phyloP scores from a whole-genome alignment of 2,329 filamentous ascomycete genomes.

The Aspergillus pseudoglaucus region DNA sequence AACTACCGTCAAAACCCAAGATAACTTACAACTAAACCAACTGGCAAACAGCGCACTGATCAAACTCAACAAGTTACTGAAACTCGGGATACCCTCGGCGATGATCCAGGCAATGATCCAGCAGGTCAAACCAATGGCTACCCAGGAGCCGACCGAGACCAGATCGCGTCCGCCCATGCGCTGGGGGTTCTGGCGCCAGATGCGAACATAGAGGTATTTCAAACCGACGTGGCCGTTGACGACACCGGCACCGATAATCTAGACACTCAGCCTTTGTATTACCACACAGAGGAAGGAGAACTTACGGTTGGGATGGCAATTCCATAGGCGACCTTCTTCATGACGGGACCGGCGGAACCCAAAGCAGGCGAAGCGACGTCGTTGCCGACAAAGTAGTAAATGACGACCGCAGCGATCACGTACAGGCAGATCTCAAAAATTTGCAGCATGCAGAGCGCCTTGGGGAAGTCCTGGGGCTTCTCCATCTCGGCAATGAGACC shows the following conservation, averaged over 20 bases:
- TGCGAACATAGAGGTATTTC: constrained; percentile 59
- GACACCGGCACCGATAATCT: constrained; percentile 62
- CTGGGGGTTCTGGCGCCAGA: constrained; percentile 52
- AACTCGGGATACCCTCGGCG: constrained; percentile 62
- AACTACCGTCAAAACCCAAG: background rate
- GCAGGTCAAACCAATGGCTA: constrained; percentile 47
- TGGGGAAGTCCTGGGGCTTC: constrained; percentile 54
- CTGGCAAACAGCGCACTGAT: constrained; percentile 56
- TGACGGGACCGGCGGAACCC: constrained; percentile 49
- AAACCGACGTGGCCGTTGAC: constrained; percentile 61
- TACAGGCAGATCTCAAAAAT: constrained; percentile 56
- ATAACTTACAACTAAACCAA: constrained; percentile 51
- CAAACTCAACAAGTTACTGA: constrained; percentile 58
- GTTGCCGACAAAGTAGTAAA: constrained; percentile 61
- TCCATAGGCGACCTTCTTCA: constrained; percentile 61
- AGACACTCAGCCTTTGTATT: background rate
- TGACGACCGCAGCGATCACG: constrained; percentile 58
- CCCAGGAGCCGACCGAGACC: constrained; percentile 52
- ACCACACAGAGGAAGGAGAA: background rate
- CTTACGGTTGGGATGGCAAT: constrained; percentile 57
- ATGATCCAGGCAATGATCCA: constrained; percentile 62
- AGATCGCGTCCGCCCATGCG: constrained; percentile 46
- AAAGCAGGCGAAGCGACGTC: constrained; percentile 60
- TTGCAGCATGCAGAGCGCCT: constrained; percentile 57
- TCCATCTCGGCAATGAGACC: constrained; percentile 59